A percentile compares a stretch with the other conserved stretches of the same genome.
Conservation (phyloP, 2,329 filamentous ascomycete genomes). For the Sordariomycetes sp. region DNA sequence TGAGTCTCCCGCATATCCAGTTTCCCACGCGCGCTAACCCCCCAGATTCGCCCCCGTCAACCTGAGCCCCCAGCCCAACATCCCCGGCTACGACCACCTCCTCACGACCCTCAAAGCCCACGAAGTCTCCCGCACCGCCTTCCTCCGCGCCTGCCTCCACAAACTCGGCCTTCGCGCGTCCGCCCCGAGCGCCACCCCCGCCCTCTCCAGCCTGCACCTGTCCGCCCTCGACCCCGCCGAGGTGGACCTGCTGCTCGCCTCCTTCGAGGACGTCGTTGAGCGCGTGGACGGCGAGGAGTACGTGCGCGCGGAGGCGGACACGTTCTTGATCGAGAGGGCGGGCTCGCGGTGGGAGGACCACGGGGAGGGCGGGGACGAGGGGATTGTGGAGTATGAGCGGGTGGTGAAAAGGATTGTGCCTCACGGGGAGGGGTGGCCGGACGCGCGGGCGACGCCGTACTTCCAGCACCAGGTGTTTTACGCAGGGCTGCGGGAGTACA, state of each 20-base stretch:
- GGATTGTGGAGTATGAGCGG: constrained; percentile 63
- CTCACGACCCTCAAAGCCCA: constrained; percentile 57
- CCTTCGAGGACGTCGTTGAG: constrained; percentile 53
- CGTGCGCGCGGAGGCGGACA: constrained; percentile 73
- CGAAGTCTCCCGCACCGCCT: constrained; percentile 59
- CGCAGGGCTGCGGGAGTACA: constrained; percentile 57
- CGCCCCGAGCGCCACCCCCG: constrained; percentile 59
- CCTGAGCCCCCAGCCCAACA: constrained; percentile 54
- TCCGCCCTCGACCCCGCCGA: constrained; percentile 56
- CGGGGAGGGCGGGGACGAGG: constrained; percentile 27
- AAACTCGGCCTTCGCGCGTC: constrained; percentile 77
- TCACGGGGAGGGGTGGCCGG: constrained; percentile 59
- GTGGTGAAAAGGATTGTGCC: constrained; percentile 64
- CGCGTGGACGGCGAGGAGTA: constrained; percentile 55
- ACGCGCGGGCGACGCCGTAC: constrained; percentile 63
- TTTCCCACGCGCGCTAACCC: constrained; percentile 6
- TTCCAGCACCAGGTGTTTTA: constrained; percentile 82
- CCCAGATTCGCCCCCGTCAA: constrained; percentile 72
- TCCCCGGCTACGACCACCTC: constrained; percentile 60
- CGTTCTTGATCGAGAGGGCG: constrained; percentile 65
- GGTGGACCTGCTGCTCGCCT: constrained; percentile 56
- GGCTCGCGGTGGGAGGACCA: constrained; percentile 47
- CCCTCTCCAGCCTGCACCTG: constrained; percentile 73
- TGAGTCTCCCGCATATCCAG: constrained; percentile 21
- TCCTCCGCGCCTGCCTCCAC: constrained; percentile 67